Conservation (phyloP, 2,329 filamentous ascomycete species). For the Monilinia laxa region DNA sequence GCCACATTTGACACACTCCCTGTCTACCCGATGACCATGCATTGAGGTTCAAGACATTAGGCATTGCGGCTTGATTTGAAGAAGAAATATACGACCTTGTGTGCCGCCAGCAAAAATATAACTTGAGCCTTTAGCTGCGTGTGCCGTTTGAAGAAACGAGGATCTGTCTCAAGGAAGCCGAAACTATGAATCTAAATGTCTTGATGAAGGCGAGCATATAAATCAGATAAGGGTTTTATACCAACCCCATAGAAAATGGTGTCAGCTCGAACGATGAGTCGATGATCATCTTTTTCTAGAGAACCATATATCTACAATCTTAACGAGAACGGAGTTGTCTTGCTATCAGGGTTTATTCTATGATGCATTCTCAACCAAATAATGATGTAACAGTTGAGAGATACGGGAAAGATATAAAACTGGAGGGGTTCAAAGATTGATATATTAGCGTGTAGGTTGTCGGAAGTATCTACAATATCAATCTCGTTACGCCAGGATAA, state of each 20-base stretch:
- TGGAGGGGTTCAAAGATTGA: background rate
- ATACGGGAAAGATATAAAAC: slow-evolving; percentile 77
- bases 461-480: slow-evolving; percentile 86
- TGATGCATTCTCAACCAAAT: slow-evolving; percentile 77
- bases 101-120: slow-evolving; percentile 70
- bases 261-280: background rate
- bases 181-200: slow-evolving; percentile 71
- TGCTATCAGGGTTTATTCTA: slow-evolving; percentile 41
- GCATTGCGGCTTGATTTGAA: slow-evolving; percentile 65
- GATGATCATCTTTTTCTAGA: slow-evolving; percentile 19
- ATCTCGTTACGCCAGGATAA: slow-evolving; percentile 83
- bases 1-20: slow-evolving; percentile 59
- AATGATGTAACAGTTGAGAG: slow-evolving; percentile 78
- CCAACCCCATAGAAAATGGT: background rate
- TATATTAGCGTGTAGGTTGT: background rate
- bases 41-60: slow-evolving; percentile 69
- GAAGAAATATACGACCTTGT: slow-evolving; percentile 74
- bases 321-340: slow-evolving; percentile 71
- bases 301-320: slow-evolving; percentile 82
- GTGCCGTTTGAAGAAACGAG: slow-evolving; percentile 61
- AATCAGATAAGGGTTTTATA: slow-evolving; percentile 17
- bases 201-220: slow-evolving; percentile 63
- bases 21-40: slow-evolving; percentile 71
- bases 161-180: slow-evolving; percentile 70
- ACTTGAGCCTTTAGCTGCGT: slow-evolving; percentile 75